These are phyloP conservation scores for Hypoxylon fragiforme DNA, from an alignment of 495 filamentous ascomycete genomes.

Conservation along the genomic window DNA sequence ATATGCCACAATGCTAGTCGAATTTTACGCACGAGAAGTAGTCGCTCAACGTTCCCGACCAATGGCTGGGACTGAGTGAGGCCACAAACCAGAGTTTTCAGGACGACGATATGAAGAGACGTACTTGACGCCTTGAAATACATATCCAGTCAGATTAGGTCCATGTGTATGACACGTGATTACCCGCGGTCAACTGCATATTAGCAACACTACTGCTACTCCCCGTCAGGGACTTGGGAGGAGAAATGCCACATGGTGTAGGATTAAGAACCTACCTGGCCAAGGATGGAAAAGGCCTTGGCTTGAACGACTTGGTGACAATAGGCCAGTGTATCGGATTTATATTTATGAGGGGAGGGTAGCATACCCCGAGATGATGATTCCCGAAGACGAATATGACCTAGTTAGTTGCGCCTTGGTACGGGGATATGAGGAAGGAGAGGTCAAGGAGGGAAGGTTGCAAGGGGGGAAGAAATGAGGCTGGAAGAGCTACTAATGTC, in stretches of 20 bases:
- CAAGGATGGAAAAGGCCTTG: constrained; percentile 20
- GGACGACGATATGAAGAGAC: constrained; percentile 16
- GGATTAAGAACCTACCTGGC: constrained; percentile 7
- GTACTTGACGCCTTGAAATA: neutral
- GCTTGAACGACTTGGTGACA: constrained; percentile 3
- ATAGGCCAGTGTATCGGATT: constrained; percentile 20
- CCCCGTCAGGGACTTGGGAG: too few relatives aligned
- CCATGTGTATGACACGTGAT: neutral
- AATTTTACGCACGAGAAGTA: constrained; percentile 95
- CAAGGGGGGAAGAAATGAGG: constrained; percentile 3
- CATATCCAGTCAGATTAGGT: constrained; percentile 5
- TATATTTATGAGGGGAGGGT: too few relatives aligned
- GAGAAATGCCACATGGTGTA: too few relatives aligned
- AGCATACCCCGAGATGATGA: constrained; percentile 10
- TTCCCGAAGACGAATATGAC: constrained; percentile 8
- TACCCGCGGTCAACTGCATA: too few relatives aligned
- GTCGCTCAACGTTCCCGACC: constrained; percentile 58
- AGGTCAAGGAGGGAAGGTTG: constrained; percentile 10
- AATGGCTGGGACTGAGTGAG: constrained; percentile 21
- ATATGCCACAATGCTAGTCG: constrained; percentile 98
- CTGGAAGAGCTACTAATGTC: constrained; percentile 14
- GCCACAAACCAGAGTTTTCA: constrained; percentile 8
- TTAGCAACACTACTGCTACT: too few relatives aligned
- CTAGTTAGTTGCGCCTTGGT: neutral
- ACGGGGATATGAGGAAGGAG: constrained; percentile 5